These are phyloP conservation scores for Diospyros lotus DNA, from an alignment of 148 eudicot species.

Conservation along the genomic window DNA sequence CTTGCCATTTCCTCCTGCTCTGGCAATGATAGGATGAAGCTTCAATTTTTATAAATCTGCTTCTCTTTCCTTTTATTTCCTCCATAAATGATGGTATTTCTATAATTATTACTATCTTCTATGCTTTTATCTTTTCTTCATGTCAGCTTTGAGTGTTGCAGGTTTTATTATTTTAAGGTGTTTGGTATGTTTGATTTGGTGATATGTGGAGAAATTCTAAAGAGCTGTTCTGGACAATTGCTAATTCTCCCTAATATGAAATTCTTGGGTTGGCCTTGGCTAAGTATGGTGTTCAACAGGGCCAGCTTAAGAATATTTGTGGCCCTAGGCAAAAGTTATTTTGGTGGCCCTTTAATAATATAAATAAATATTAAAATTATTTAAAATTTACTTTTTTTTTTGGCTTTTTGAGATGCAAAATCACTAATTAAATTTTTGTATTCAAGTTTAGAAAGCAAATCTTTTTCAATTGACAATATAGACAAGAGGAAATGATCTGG, in stretches of 20 bases:
- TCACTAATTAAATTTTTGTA: no score
- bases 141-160: background rate
- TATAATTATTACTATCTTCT: background rate
- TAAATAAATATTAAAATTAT: no score
- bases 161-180: background rate
- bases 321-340: no score
- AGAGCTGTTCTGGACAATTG: background rate
- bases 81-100: background rate
- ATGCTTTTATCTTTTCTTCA: background rate
- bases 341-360: no score
- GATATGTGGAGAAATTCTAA: background rate
- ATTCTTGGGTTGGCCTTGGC: no score
- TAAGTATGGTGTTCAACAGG: no score
- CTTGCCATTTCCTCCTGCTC: background rate
- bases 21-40: background rate
- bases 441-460: no score
- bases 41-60: background rate
- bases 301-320: no score
- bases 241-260: background rate
- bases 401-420: no score
- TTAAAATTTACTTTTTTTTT: no score
- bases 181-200: background rate
- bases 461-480: no score
- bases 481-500: no score
- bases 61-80: background rate